Percentiles rank a stretch among this genome's conserved stretches.
Conservation (phyloP, 2,329 filamentous ascomycete genomes). For the Rhexocercosporidium sp. region DNA sequence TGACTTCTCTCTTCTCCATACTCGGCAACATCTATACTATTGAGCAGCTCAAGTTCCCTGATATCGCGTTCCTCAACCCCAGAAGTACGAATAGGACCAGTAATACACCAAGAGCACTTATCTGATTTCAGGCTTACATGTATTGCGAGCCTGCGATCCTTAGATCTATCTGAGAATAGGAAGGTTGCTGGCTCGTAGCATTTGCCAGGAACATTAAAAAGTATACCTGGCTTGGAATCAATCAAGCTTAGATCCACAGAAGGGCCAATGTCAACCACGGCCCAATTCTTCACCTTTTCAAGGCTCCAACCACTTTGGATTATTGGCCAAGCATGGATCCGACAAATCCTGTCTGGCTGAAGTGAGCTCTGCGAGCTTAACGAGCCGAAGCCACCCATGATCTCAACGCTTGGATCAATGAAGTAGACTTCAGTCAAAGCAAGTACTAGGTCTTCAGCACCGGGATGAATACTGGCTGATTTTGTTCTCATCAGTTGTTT, state of each 20-base stretch:
- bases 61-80: neutral
- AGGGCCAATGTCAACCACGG: neutral
- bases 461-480: neutral
- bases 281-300: neutral
- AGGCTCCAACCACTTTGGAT: neutral
- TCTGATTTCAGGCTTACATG: neutral
- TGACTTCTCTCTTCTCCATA: neutral
- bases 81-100: neutral
- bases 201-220: neutral
- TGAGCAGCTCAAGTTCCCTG: neutral
- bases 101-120: neutral
- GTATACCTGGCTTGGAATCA: too few species aligned
- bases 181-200: neutral
- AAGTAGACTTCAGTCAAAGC: neutral
- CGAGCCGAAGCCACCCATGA: neutral
- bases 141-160: too few species aligned
- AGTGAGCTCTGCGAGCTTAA: neutral
- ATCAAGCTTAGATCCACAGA: too few species aligned
- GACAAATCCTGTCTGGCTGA: neutral
- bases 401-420: neutral
- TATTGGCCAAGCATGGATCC: neutral
- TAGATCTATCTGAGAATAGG: too few species aligned
- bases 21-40: neutral
- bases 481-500: neutral
- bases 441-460: neutral